Conservation (phyloP, 441 rosid genomes). For the Flueggea neowawraea region DNA sequence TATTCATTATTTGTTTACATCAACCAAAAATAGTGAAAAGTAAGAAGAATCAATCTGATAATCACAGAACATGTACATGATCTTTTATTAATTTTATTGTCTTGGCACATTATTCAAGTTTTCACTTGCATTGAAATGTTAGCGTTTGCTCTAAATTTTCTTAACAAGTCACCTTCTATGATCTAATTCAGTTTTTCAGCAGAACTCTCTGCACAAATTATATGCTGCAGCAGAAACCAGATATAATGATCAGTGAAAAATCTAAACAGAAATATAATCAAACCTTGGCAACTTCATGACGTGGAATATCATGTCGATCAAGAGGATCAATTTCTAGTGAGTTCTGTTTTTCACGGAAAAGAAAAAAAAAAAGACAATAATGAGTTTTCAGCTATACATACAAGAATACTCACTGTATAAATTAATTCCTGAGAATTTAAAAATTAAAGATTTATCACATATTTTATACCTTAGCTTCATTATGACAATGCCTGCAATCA, state of each 20-base stretch:
- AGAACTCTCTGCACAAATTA: not conserved
- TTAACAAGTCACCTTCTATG: not conserved
- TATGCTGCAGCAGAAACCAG: not conserved
- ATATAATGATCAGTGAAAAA: not conserved
- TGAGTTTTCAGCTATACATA: not conserved
- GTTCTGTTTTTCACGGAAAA: constrained; percentile 29
- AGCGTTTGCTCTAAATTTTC: not conserved
- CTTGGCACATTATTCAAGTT: not conserved
- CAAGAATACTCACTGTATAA: too few relatives aligned
- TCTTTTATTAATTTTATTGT: not conserved
- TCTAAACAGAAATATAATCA: constrained; percentile 2
- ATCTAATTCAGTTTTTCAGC: not conserved
- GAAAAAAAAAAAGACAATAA: not conserved
- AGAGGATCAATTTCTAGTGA: constrained; percentile 41
- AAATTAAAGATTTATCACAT: too few relatives aligned
- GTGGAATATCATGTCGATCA: constrained; percentile 67
- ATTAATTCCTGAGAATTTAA: too few relatives aligned
- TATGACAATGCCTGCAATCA: constrained; percentile 86
- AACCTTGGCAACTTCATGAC: constrained; percentile 70
- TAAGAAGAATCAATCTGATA: not conserved
- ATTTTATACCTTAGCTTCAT: constrained; percentile 55
- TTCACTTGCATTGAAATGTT: not conserved
- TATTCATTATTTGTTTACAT: not conserved
- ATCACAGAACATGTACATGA: not conserved
- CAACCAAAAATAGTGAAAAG: constrained; percentile 1